Base-by-base conservation (phyloP, 148 eudicot species). In the Polygonum aviculare region DNA sequence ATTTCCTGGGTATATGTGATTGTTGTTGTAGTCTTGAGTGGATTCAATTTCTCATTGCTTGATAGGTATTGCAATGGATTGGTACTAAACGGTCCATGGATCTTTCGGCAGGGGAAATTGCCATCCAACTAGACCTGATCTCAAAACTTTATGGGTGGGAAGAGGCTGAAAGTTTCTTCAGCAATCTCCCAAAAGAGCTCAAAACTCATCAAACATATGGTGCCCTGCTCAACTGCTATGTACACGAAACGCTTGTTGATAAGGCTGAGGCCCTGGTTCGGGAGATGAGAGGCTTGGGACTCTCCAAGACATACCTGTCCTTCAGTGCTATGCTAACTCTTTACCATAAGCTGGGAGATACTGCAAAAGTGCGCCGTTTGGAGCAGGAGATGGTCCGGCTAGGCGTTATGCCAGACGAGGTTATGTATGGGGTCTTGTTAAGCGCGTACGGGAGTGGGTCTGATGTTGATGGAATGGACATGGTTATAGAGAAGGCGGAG, bases 21-120 rank as follows among this genome's bases (percentile, higher is more conserved):
- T 26, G 31, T 26, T 26, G 31, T 26, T 26, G 31, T 26, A 44
- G 2, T 44, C 47, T n/a, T 33, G 54, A 10, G 35, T 15, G 36
- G 50, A 44, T 31, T 31, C 60, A 6, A 10, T 26, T 74, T 47
- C 15, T 74, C 36, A 33, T 51, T 74, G 36, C 31, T 11, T 49
- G 38, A 41, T 63, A 85, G 90, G 57, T 87, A 48, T 87, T 86
- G 75, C 76, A 83, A 51, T 85, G 90, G 90, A 85, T 85, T 88
- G 85, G 76, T 48, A 86, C 81, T 60, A 85, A 76, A 74, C 59
- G 74, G 78, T 49, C 67, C 21, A 44, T 79, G 72, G 3, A 12
- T 7, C 81, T 75, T 55, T 54, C 77, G 19, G 15, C 78, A 18
- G 31, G 60, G 8, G 85, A 87, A 74, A 48, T 78, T 81, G 88